Base-by-base conservation (phyloP, 495 filamentous ascomycete genomes). In the Xylaria venustula region DNA sequence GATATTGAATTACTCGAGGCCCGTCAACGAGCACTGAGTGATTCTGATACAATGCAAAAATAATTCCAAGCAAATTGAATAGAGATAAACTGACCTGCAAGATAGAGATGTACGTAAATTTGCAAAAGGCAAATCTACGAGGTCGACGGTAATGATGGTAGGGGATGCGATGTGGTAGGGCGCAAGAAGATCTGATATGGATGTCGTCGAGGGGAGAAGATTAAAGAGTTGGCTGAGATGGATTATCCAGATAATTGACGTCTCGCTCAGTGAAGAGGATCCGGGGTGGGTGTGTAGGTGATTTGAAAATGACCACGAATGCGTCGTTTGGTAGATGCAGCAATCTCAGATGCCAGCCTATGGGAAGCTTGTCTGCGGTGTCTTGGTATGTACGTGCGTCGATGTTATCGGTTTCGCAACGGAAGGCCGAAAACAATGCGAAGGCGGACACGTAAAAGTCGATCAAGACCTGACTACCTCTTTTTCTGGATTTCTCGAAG, bases 241-340 rank as follows among this genome's bases (percentile, higher is more conserved):
- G 57, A 45, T n/a, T 60, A 45, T 60, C 57, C 57, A 45, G 57
- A 12, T 60, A 37, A 45, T 60, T 34, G 50, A 61, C 58, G 58
- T 54, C 58, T 61, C 58, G 58, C 58, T 61, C 58, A 61, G 30
- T 61, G 58, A 61, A 61, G 58, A 61, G 58, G 58, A 61, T 54
- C 58, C 58, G 58, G 40, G 58, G 58, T 52, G 5, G 19, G 9
- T 61, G 49, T 61, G n/a, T 22, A 25, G 22, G 25, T 36, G 8
- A 47, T n/a, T 28, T 36, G 15, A 40, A 40, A 52, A 48, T 48
- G 42, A 54, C 58, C 58, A 61, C 58, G 58, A 61, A 61, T 61
- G 58, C 58, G 58, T 61, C 58, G 58, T 41, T 61, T 41, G 12
- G 40, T 23, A 40, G 42, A 25, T 28, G 41, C 32, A 28, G 44